phyloP scores from a whole-genome alignment of 1,284 basidiomycete species.

The Sanghuangporus weigelae region DNA sequence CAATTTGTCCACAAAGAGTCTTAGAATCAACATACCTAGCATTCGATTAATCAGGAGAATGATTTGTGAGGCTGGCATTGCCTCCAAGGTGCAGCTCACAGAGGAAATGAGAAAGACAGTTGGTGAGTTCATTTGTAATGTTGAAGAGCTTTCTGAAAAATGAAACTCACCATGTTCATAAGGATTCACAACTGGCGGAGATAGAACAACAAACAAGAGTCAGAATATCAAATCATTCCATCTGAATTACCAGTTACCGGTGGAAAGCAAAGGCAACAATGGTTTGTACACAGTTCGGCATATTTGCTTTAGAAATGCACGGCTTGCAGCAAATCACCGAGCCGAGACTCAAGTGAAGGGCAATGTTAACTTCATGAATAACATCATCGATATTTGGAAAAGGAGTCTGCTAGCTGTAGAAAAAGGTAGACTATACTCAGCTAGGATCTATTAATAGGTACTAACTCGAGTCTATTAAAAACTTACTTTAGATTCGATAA shows the following conservation, averaged over 20 bases:
- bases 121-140: too few relatives aligned
- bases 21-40: too few relatives aligned
- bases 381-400: not conserved
- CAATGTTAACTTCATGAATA: not conserved
- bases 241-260: constrained; percentile 4
- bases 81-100: too few relatives aligned
- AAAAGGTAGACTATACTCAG: too few relatives aligned
- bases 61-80: too few relatives aligned
- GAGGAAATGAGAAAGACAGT: too few relatives aligned
- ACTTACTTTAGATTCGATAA: not conserved
- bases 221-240: constrained; percentile 19
- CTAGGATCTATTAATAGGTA: too few relatives aligned
- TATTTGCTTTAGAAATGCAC: not conserved
- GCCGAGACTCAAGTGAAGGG: not conserved
- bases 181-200: constrained; percentile 8
- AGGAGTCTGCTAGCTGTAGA: not conserved
- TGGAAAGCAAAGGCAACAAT: not conserved
- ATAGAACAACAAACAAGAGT: constrained; percentile 20
- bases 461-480: too few relatives aligned
- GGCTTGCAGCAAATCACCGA: not conserved
- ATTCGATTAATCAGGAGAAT: too few relatives aligned
- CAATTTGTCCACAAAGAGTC: too few relatives aligned
- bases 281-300: not conserved
- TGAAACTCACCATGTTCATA: not conserved
- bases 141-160: not conserved